phyloP scores from a whole-genome alignment of 1,284 basidiomycete species.

The Mycena citricolor region DNA sequence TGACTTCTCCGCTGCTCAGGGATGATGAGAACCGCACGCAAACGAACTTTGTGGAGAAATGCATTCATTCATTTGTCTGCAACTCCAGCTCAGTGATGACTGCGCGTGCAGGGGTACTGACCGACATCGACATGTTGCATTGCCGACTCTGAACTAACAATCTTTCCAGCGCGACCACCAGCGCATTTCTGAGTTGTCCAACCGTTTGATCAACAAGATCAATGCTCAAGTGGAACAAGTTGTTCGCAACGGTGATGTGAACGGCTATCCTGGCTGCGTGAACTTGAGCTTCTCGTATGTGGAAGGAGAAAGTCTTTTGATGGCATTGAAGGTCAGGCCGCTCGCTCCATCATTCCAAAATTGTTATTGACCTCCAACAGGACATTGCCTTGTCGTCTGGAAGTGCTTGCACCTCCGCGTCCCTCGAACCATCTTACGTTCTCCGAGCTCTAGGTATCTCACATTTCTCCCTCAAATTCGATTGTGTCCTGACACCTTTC shows the following conservation, averaged over 20 bases:
- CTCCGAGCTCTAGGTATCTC: slow-evolving; percentile 88
- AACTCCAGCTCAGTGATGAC: slow-evolving; percentile 60
- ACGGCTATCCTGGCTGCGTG: slow-evolving; percentile 90
- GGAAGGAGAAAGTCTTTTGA: slow-evolving; percentile 95
- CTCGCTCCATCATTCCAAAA: slow-evolving; percentile 8
- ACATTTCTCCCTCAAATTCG: slow-evolving; percentile 1
- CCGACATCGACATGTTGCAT: slow-evolving; percentile 17
- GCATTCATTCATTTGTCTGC: too few relatives aligned
- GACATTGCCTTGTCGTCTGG: slow-evolving; percentile 98
- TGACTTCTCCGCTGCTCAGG: slow-evolving; percentile 28
- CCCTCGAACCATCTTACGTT: slow-evolving; percentile 97
- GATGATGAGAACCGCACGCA: slow-evolving; percentile 56
- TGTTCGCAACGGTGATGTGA: slow-evolving; percentile 88
- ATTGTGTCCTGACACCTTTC: slow-evolving; percentile 11
- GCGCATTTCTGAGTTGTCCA: slow-evolving; percentile 74
- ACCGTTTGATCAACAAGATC: slow-evolving; percentile 83
- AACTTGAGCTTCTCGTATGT: slow-evolving; percentile 97
- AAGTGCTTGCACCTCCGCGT: slow-evolving; percentile 97
- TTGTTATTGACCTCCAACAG: slow-evolving; percentile 36
- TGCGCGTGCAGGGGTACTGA: slow-evolving; percentile 90
- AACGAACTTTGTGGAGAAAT: slow-evolving; percentile 40
- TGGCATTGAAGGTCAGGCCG: slow-evolving; percentile 93
- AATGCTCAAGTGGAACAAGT: slow-evolving; percentile 86
- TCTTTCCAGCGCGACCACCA: slow-evolving; percentile 75
- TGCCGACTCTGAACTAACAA: slow-evolving; percentile 22